Conservation (phyloP, 768 basidiomycete species). For the Hericium alpestre region DNA sequence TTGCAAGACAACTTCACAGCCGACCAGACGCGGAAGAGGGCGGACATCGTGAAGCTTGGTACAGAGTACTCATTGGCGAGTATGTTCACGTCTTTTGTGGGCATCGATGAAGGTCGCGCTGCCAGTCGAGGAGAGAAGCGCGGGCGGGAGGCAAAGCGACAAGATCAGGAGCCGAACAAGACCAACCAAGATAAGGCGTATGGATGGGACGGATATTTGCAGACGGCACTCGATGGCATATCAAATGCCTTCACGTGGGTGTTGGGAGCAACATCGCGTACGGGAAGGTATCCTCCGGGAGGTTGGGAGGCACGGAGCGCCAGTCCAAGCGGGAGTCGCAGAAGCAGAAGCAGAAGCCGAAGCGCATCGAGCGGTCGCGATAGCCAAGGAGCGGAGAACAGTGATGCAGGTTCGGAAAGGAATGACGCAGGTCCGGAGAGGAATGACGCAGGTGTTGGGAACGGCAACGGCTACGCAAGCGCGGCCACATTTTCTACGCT, state of each 20-base stretch:
- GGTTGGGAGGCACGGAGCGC: background rate
- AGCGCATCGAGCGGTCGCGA: background rate
- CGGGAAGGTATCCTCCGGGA: background rate
- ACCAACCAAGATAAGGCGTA: background rate
- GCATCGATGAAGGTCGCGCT: conserved; percentile 28
- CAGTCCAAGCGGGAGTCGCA: background rate
- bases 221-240: background rate
- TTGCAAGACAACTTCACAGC: conserved; percentile 23
- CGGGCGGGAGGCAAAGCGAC: background rate
- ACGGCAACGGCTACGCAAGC: conserved; percentile 22
- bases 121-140: conserved; percentile 6
- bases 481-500: conserved; percentile 32
- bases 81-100: conserved; percentile 46
- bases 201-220: background rate
- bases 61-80: conserved; percentile 42
- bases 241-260: background rate
- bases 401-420: background rate
- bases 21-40: conserved; percentile 27
- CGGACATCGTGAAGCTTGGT: conserved; percentile 40
- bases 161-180: background rate
- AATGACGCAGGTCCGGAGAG: background rate
- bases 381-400: background rate
- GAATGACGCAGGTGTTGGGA: background rate
- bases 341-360: background rate
- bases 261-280: background rate